These are phyloP conservation scores for Rosellinia necatrix DNA, from an alignment of 2,329 filamentous ascomycete species.

Conservation along the genomic window DNA sequence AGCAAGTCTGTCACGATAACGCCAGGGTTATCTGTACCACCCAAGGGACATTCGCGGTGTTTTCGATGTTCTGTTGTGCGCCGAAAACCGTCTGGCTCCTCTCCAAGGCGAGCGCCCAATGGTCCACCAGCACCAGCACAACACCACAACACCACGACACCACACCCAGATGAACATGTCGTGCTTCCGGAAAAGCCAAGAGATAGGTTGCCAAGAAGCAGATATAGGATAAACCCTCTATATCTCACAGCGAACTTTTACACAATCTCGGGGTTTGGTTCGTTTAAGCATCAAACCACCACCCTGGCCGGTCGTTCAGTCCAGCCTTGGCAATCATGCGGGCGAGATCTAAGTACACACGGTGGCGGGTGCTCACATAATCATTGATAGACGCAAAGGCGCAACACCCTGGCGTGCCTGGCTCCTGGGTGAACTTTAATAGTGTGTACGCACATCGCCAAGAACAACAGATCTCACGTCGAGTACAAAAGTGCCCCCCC, in stretches of 20 bases:
- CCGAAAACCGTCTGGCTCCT: slow-evolving; percentile 2
- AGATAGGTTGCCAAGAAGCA: slow-evolving; percentile 1
- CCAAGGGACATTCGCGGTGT: slow-evolving; percentile 9
- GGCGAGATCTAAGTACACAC: background rate
- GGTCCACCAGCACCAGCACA: background rate
- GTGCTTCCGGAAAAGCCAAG: slow-evolving; percentile 4
- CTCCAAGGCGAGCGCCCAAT: slow-evolving; percentile 1
- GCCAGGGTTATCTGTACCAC: slow-evolving; percentile 11
- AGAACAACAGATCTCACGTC: background rate
- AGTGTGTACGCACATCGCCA: background rate
- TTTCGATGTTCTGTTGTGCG: slow-evolving; percentile 12
- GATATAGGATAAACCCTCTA: slow-evolving; percentile 1
- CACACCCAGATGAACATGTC: background rate
- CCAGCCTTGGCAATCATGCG: slow-evolving; percentile 6
- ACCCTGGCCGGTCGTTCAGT: background rate
- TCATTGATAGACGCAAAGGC: slow-evolving; percentile 3
- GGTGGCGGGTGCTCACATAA: slow-evolving; percentile 4
- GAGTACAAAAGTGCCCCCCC: background rate
- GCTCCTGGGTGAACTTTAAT: too few relatives aligned
- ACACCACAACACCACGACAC: background rate
- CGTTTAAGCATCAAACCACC: background rate
- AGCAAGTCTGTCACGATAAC: slow-evolving; percentile 24
- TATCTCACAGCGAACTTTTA: background rate
- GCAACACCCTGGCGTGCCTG: too few relatives aligned
- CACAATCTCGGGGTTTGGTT: slow-evolving; percentile 13